These are phyloP conservation scores for Silene conica DNA, from an alignment of 148 eudicot genomes.

Conservation along the genomic window DNA sequence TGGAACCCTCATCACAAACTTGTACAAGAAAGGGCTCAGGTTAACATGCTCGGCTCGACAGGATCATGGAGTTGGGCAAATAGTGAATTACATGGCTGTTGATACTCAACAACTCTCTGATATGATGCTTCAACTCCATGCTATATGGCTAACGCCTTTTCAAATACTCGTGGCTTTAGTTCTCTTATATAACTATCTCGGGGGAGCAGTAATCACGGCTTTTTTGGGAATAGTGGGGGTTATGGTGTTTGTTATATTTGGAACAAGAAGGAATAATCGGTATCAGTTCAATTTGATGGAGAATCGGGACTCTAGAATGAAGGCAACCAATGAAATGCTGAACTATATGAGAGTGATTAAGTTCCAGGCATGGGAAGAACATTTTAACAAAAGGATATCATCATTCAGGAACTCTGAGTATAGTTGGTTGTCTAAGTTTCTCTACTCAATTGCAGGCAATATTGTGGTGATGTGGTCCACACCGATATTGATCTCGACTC, in stretches of 20 bases:
- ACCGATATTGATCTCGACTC: constrained; percentile 49
- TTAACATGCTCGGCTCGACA: constrained; percentile 80
- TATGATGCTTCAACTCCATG: constrained; percentile 90
- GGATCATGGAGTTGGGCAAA: constrained; percentile 85
- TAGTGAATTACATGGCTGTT: constrained; percentile 93
- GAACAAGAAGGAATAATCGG: constrained; percentile 51
- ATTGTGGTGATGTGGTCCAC: constrained; percentile 77
- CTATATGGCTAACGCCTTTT: constrained; percentile 86
- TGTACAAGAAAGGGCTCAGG: constrained; percentile 78
- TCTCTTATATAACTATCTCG: constrained; percentile 53
- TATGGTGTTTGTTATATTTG: constrained; percentile 44
- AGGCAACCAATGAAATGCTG: constrained; percentile 92
- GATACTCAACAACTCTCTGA: constrained; percentile 96
- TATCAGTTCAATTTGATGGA: constrained; percentile 63
- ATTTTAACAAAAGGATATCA: constrained; percentile 60
- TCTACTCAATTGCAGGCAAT: constrained; percentile 55
- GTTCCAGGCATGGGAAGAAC: constrained; percentile 97
- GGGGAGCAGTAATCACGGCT: constrained; percentile 50
- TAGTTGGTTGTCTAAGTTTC: constrained; percentile 68
- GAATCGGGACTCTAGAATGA: constrained; percentile 79
- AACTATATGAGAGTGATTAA: constrained; percentile 90
- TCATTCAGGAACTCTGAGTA: constrained; percentile 63
- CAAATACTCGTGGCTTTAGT: constrained; percentile 56
- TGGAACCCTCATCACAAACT: constrained; percentile 64
- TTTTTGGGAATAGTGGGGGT: constrained; percentile 47